Conservation (phyloP, 768 basidiomycete species). For the Amanita muscaria region DNA sequence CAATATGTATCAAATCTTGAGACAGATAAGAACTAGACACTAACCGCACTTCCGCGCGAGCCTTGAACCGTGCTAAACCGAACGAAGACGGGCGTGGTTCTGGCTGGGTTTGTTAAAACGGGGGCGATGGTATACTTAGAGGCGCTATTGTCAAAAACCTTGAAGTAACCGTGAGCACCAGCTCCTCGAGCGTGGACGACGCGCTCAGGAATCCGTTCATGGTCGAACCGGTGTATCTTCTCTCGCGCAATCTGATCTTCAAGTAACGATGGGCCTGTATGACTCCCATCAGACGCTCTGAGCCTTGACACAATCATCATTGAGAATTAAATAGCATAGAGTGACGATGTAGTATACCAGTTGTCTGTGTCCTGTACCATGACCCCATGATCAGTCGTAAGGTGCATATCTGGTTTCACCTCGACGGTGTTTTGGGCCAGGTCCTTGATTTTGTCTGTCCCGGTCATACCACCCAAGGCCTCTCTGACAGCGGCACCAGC, state of each 20-base stretch:
- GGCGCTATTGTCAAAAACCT: slow-evolving; percentile 57
- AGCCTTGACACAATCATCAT: slow-evolving; percentile 32
- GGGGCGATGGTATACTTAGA: slow-evolving; percentile 62
- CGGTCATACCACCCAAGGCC: background rate
- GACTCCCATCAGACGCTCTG: slow-evolving; percentile 35
- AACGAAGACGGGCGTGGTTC: slow-evolving; percentile 69
- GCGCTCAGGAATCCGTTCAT: slow-evolving; percentile 86
- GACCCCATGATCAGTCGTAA: slow-evolving; percentile 60
- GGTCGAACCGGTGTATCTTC: slow-evolving; percentile 76
- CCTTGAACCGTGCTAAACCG: slow-evolving; percentile 87
- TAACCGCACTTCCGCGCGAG: slow-evolving; percentile 70
- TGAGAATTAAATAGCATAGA: background rate
- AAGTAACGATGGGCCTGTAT: slow-evolving; percentile 63
- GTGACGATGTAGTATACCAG: slow-evolving; percentile 32
- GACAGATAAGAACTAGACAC: slow-evolving; percentile 14
- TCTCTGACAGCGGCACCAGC: background rate
- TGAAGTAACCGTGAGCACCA: slow-evolving; percentile 80
- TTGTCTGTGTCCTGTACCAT: slow-evolving; percentile 54
- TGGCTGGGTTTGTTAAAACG: slow-evolving; percentile 64
- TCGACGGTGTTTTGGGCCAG: background rate
- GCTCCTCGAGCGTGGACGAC: slow-evolving; percentile 66
- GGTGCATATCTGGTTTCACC: background rate
- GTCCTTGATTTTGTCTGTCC: slow-evolving; percentile 1
- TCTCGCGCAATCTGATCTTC: slow-evolving; percentile 70
- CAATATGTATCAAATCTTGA: background rate